These are phyloP conservation scores for Gomphus sp. DNA, from an alignment of 1,284 basidiomycete genomes.

Conservation along the genomic window DNA sequence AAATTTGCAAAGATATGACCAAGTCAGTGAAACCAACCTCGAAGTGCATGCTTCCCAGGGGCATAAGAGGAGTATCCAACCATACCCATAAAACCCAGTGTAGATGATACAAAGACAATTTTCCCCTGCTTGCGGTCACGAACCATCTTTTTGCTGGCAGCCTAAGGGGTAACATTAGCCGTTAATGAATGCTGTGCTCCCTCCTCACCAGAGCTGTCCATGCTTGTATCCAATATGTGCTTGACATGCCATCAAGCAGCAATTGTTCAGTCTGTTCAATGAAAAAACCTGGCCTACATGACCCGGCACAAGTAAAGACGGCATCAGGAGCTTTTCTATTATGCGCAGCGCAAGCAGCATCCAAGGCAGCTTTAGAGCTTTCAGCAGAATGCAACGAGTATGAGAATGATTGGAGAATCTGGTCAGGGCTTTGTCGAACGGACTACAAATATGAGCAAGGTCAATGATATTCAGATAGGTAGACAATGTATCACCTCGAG, in stretches of 20 bases:
- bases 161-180: constrained; percentile 29
- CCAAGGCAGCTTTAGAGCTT: constrained; percentile 48
- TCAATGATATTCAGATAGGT: background rate
- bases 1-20: background rate
- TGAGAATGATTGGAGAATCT: constrained; percentile 54
- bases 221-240: constrained; percentile 63
- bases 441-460: constrained; percentile 21
- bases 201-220: constrained; percentile 69
- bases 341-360: constrained; percentile 45
- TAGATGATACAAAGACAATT: constrained; percentile 77
- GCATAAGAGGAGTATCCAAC: constrained; percentile 82
- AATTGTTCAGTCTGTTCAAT: constrained; percentile 56
- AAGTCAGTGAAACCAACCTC: constrained; percentile 47
- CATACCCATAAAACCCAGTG: constrained; percentile 75
- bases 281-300: constrained; percentile 60
- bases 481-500: constrained; percentile 42
- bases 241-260: constrained; percentile 51
- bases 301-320: constrained; percentile 74
- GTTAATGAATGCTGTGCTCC: background rate
- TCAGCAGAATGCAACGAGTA: constrained; percentile 45
- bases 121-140: constrained; percentile 47
- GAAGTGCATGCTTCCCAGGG: constrained; percentile 83
- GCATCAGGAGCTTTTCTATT: constrained; percentile 57
- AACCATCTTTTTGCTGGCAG: constrained; percentile 66
- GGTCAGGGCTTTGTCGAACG: constrained; percentile 38